Evolutionary conservation across 352 stramenopile genomes (phyloP), one percentile per base, ranked within the genome.

Genomic region (Globisporangium sylvaticum): DNA sequence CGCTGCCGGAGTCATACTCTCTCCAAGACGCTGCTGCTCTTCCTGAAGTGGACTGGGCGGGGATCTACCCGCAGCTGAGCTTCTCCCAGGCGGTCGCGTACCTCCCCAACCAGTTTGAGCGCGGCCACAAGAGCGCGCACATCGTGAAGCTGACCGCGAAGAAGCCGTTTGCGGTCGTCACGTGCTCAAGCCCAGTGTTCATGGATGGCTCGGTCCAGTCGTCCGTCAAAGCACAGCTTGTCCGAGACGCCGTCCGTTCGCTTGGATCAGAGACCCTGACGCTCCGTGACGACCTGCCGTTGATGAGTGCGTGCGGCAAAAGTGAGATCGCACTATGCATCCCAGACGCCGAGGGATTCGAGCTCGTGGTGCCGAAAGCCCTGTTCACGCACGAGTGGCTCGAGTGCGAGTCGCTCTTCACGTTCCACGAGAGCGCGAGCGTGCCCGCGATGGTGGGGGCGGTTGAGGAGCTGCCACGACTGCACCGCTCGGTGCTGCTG

Each of bases 71-170:
- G 39, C 69, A 75, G 62, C 58, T 75, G 29, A 70, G 59, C 27
- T 65, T 75, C n/a, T 27, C 56, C 27, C 69, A 72, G 54, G 69
- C 69, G 20, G 12, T 75, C 39, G 61, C 61, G 56, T 75, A 75
- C 62, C 55, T 72, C 24, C 69, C 69, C 10, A 75, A 72, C 62
- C 69, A 75, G 58, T 75, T 71, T 42, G 69, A 75, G 15, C 69
- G 69, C 31, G 62, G 62, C 55, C 27, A 52, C 48, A 42, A 48
- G 15, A 42, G 27, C n/a, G 58, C 53, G 20, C 32, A 58, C n/a
- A 62, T 75, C 42, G 61, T 75, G 1, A 57, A 61, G 12, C 62
- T 75, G 8, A 64, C 34, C 0, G 22, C 53, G 1, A 64, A 52
- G 50, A 14, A 27, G 12, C 53, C 57, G n/a, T 20, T 75, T 9